A percentile compares a stretch with the other conserved stretches of the same genome.
phyloP scores from a whole-genome alignment of 306 rosid genomes.

The Hippophae gyantsensis region DNA sequence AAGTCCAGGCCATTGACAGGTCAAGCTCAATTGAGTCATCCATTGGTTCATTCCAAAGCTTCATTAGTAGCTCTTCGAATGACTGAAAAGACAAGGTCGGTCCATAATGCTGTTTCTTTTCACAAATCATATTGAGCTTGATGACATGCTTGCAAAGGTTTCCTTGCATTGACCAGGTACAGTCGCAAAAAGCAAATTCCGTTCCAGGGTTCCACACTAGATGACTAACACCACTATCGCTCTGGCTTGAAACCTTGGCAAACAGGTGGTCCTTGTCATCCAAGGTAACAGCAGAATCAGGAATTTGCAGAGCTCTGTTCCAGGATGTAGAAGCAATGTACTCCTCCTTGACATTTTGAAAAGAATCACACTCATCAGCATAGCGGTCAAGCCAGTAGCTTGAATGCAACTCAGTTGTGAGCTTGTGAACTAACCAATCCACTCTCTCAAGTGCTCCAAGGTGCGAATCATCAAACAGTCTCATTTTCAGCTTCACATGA shows the following conservation, averaged over 20 bases:
- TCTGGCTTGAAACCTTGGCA: slow-evolving; percentile 75
- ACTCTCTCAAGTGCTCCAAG: slow-evolving; percentile 90
- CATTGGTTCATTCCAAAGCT: slow-evolving; percentile 47
- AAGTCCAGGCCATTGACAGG: slow-evolving; percentile 65
- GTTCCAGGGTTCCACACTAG: slow-evolving; percentile 93
- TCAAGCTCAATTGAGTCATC: slow-evolving; percentile 70
- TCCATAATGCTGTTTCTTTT: slow-evolving; percentile 35
- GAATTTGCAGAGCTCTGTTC: slow-evolving; percentile 78
- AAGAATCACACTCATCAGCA: slow-evolving; percentile 88
- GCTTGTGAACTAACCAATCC: slow-evolving; percentile 94
- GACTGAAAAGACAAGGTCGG: slow-evolving; percentile 64
- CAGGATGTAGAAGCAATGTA: slow-evolving; percentile 88
- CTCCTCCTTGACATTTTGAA: slow-evolving; percentile 79
- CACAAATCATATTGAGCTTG: slow-evolving; percentile 68
- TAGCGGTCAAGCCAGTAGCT: slow-evolving; percentile 85
- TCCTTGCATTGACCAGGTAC: slow-evolving; percentile 68
- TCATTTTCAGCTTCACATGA: slow-evolving; percentile 77
- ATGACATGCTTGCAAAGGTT: slow-evolving; percentile 85
- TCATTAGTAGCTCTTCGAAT: slow-evolving; percentile 44
- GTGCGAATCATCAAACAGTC: slow-evolving; percentile 88
- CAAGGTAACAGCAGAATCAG: slow-evolving; percentile 51
- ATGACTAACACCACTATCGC: slow-evolving; percentile 35
- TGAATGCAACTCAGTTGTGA: slow-evolving; percentile 86
- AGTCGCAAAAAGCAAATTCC: slow-evolving; percentile 71
- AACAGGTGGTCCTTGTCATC: slow-evolving; percentile 48